phyloP scores from a whole-genome alignment of 805 yeast species.

The Saturnispora bothae region DNA sequence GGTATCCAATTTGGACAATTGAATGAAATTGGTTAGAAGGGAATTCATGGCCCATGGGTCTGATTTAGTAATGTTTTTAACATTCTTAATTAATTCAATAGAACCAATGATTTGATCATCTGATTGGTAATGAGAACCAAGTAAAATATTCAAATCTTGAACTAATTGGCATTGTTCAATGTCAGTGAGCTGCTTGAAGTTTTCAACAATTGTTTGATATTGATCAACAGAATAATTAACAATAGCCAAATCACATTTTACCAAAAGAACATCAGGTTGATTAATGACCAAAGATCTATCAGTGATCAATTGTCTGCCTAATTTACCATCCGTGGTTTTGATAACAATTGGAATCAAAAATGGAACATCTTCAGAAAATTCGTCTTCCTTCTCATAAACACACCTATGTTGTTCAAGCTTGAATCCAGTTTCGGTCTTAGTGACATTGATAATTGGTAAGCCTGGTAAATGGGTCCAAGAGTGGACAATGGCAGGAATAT shows the following conservation, averaged over 20 bases:
- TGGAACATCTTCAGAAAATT: slow-evolving; percentile 41
- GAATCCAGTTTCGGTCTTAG: slow-evolving; percentile 24
- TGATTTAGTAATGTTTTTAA: slow-evolving; percentile 20
- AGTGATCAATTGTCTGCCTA: slow-evolving; percentile 31
- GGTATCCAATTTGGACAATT: slow-evolving; percentile 14
- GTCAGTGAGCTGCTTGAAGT: slow-evolving; percentile 18
- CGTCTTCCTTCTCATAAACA: slow-evolving; percentile 19
- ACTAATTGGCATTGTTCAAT: slow-evolving; percentile 30
- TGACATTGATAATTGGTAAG: slow-evolving; percentile 52
- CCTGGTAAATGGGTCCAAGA: slow-evolving; percentile 58
- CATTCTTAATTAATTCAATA: slow-evolving; percentile 23
- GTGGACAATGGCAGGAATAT: slow-evolving; percentile 40
- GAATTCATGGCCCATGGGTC: slow-evolving; percentile 28
- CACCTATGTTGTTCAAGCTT: slow-evolving; percentile 34
- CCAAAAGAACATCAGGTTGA: slow-evolving; percentile 23
- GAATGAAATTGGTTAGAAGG: slow-evolving; percentile 25
- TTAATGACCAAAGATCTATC: slow-evolving; percentile 29
- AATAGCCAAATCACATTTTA: slow-evolving; percentile 37
- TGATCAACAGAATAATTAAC: slow-evolving; percentile 33
- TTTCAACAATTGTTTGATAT: slow-evolving; percentile 19
- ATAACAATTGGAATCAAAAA: slow-evolving; percentile 52
- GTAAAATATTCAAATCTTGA: slow-evolving; percentile 30
- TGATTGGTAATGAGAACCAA: slow-evolving; percentile 26
- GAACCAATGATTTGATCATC: slow-evolving; percentile 26
- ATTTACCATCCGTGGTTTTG: slow-evolving; percentile 27